Evolutionary conservation across 305 asterid genomes (phyloP).

Genomic region (Ilex paraguariensis): DNA sequence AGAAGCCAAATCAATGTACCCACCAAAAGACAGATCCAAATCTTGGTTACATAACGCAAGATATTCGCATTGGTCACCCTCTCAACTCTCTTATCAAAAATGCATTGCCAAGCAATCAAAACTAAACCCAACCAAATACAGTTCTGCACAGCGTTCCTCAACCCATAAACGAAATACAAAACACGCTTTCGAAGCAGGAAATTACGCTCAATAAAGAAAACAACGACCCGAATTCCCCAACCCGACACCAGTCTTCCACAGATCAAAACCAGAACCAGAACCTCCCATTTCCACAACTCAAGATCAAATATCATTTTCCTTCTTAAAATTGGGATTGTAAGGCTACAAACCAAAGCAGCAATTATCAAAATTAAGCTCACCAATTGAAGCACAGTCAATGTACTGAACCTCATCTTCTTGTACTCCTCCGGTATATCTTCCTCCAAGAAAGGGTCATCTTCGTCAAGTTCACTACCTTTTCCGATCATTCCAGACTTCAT

Average conservation of each 20-base stretch:
- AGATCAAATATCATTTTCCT: constrained; percentile 22
- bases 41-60: constrained; percentile 51
- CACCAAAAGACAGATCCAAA: constrained; percentile 78
- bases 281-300: constrained; percentile 74
- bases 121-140: constrained; percentile 73
- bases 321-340: constrained; percentile 33
- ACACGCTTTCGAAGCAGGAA: constrained; percentile 73
- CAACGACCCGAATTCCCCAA: constrained; percentile 63
- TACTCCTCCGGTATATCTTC: constrained; percentile 78
- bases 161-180: constrained; percentile 74
- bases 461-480: constrained; percentile 56
- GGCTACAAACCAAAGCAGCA: constrained; percentile 48
- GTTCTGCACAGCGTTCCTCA: constrained; percentile 74
- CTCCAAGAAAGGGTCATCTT: constrained; percentile 71
- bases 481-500: constrained; percentile 49
- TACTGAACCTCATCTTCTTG: constrained; percentile 51
- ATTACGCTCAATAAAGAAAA: constrained; percentile 61
- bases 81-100: constrained; percentile 58
- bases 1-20: constrained; percentile 77
- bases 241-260: constrained; percentile 80
- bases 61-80: constrained; percentile 29
- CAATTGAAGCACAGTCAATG: constrained; percentile 45
- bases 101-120: constrained; percentile 73
- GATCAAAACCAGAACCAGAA: constrained; percentile 66
- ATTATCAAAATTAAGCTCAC: constrained; percentile 50